Conservation (phyloP, 2,329 filamentous ascomycete species). For the Trichoderma hamatum region DNA sequence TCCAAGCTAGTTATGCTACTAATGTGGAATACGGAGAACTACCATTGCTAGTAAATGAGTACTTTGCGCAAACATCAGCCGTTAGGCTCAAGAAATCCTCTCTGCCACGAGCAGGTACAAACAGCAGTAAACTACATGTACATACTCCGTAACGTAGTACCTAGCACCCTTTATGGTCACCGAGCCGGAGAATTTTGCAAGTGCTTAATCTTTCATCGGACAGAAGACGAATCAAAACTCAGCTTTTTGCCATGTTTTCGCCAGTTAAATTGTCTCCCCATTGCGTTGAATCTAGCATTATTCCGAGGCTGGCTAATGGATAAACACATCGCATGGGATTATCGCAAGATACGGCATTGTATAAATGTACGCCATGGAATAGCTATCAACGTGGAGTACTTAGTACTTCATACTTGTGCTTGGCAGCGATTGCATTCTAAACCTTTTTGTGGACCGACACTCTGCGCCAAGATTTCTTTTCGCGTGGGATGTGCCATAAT, state of each 20-base stretch:
- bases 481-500: not conserved
- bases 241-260: not conserved
- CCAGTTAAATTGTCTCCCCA: not conserved
- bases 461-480: not conserved
- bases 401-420: no score
- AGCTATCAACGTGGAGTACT: no score
- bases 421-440: slow-evolving; percentile 4
- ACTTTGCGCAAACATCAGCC: not conserved
- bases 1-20: not conserved
- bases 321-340: not conserved
- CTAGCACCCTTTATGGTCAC: not conserved
- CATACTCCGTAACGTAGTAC: not conserved
- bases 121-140: not conserved
- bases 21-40: not conserved
- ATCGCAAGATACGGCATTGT: not conserved
- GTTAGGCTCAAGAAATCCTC: not conserved
- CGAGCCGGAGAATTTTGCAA: not conserved
- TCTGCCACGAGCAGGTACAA: not conserved
- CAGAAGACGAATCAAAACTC: not conserved
- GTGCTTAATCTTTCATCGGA: not conserved
- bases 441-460: slow-evolving; percentile 16
- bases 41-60: not conserved
- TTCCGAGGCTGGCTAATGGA: not conserved
- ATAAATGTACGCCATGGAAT: not conserved
- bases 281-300: not conserved